Evolutionary conservation across 768 basidiomycete genomes (phyloP), one percentile per base, ranked within the genome.

Genomic region (Hygrocybe punicea): DNA sequence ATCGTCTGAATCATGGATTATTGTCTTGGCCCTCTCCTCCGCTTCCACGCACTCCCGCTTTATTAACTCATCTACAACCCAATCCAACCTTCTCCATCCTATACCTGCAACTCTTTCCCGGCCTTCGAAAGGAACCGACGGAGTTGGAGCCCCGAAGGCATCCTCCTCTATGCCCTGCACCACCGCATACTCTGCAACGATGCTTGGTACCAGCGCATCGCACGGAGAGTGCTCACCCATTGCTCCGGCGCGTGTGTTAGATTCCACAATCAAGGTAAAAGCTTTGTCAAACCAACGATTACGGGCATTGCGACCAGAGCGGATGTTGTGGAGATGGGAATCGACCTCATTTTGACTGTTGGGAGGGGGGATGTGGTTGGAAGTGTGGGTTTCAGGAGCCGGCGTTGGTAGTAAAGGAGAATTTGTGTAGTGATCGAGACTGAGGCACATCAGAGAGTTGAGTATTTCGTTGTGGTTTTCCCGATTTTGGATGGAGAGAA

Each of bases 251-350:
- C 91, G 85, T 2, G 87, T 86, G 53, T 87, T 89, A 1, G 86
- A 82, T 68, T 98, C 95, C 36, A 98, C 85, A 48, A 91, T 81
- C 53, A 97, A 73, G 4, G 86, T 86, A 37, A 89, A 81, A 2
- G 87, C 79, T 71, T 97, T 98, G 75, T 98, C 95, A 69, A 85
- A 91, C 82, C 92, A 97, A 34, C 96, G 78, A 64, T 97, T 97
- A 42, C 81, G 76, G 5, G 84, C 81, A 57, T 82, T 84, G 56
- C 78, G 73, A 2, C 86, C 85, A 0, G 84, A 82, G 19, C 90
- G 85, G 50, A 86, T 80, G 55, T 87, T 83, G 60, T 84, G 83
- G 16, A 95, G 78, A 65, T 95, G 93, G 2, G 87, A 81, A 63
- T 91, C 85, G 42, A 92, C 70, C 34, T 62, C 58, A 14, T 37